phyloP scores from a whole-genome alignment of 495 filamentous ascomycete species.

The Neurospora sp. region DNA sequence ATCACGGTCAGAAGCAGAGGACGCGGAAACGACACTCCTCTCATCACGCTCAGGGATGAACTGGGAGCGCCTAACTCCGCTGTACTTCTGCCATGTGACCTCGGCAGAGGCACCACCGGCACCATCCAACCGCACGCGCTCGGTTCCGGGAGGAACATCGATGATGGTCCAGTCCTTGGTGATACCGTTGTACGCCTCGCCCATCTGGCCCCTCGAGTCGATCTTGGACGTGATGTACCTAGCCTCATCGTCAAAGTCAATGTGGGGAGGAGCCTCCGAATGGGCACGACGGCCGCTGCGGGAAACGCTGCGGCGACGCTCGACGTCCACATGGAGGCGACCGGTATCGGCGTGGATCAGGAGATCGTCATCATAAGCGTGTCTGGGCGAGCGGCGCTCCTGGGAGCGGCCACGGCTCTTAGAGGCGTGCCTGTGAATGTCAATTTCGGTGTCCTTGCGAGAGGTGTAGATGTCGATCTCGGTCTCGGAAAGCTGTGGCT shows the following conservation, averaged over 20 bases:
- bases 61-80: constrained; percentile 59
- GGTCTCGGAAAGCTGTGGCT: constrained; percentile 25
- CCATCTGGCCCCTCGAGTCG: constrained; percentile 48
- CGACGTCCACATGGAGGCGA: constrained; percentile 46
- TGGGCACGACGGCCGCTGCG: constrained; percentile 29
- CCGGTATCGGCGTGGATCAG: constrained; percentile 45
- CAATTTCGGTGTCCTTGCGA: constrained; percentile 38
- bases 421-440: constrained; percentile 32
- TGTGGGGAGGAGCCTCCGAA: constrained; percentile 34
- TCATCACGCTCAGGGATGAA: constrained; percentile 48
- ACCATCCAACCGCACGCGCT: constrained; percentile 65
- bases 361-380: constrained; percentile 30
- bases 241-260: constrained; percentile 45
- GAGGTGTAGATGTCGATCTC: constrained; percentile 47
- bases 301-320: constrained; percentile 26
- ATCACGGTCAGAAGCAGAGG: constrained; percentile 23
- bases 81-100: constrained; percentile 66
- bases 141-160: constrained; percentile 70
- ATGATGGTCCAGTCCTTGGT: constrained; percentile 68
- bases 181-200: constrained; percentile 57
- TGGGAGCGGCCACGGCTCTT: constrained; percentile 19
- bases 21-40: constrained; percentile 9
- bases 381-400: constrained; percentile 23
- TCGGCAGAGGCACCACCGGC: constrained; percentile 56
- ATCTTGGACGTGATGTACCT: constrained; percentile 57